Evolutionary conservation across 2,329 filamentous ascomycete species (phyloP), one percentile per base, ranked within the genome.

Genomic region (Hysterium pulicare): DNA sequence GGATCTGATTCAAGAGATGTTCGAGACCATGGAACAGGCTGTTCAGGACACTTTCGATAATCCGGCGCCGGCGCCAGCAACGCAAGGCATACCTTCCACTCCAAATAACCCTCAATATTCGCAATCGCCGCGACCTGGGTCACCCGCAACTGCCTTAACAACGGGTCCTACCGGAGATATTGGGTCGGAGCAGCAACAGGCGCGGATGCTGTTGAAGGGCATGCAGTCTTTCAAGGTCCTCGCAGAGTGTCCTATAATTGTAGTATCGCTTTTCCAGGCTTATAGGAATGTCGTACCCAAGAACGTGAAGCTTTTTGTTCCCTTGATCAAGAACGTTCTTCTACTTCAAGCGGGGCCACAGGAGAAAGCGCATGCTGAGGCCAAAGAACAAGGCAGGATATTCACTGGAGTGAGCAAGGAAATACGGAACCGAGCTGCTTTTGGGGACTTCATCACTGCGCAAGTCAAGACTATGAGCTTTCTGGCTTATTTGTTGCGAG

Each of bases 381-480:
- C 93, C 10, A 83, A 82, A 32, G 81, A 83, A 1, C 85, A 83
- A 57, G 85, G 84, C 13, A 86, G 83, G 24, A 86, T 95, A 11
- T 96, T 97, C 61, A 93, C 89, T 0, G 91, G 93, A 2, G 88
- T 98, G 40, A 95, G 89, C 69, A 87, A 87, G 36, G 87, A 89
- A 44, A 96, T 99, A 60, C 91, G 89, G 69, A 95, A 97, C 57
- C 79, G 90, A 44, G 86, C 86, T 10, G 91, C 90, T 0, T 99
- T 97, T 71, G 93, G 91, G 26, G 94, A 98, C 57, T 95, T 97
- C 53, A 94, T 98, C 51, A 97, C 90, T 0, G 90, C 91, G 1
- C 94, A 99, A 66, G 93, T 98, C 13, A 97, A 99, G 74, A 97
- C 91, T 0, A 97, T 98, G 91, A 97, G 90, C 58, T 98, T 98